A percentile compares a stretch with the other conserved stretches of the same genome.
Conservation (phyloP, 2,329 filamentous ascomycete species). For the Zopfia rhizophila region DNA sequence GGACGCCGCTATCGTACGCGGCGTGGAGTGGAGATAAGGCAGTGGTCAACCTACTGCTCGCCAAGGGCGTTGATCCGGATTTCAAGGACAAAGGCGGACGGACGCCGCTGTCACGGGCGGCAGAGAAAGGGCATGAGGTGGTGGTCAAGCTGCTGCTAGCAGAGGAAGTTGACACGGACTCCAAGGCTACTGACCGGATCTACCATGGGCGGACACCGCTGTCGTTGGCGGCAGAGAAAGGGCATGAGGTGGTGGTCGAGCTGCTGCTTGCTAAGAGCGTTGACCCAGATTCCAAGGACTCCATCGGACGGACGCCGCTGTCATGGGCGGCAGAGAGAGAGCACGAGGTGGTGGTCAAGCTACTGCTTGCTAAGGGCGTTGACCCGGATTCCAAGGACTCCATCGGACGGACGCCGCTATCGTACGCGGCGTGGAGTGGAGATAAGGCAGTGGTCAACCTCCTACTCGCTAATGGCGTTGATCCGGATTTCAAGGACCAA, state of each 20-base stretch:
- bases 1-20: slow-evolving; percentile 4
- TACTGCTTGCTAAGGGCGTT: slow-evolving; percentile 11
- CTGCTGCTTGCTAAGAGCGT: too few species aligned
- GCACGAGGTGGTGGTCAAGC: slow-evolving; percentile 13
- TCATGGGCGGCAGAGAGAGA: slow-evolving; percentile 6
- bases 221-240: slow-evolving; percentile 9
- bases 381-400: slow-evolving; percentile 5
- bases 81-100: neutral
- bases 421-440: neutral
- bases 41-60: slow-evolving; percentile 4
- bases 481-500: neutral
- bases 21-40: slow-evolving; percentile 3
- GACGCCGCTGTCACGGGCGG: slow-evolving; percentile 5
- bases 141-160: slow-evolving; percentile 12
- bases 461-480: neutral
- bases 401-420: neutral
- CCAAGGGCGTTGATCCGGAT: neutral
- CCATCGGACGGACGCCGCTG: neutral
- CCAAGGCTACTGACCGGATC: too few species aligned
- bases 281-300: slow-evolving; percentile 5
- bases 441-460: too few species aligned
- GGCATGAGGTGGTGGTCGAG: too few species aligned
- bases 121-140: neutral
- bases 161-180: slow-evolving; percentile 1
- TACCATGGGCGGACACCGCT: slow-evolving; percentile 5